Evolutionary conservation across 192 early-diverging fungal genomes (phyloP), one percentile per base, ranked within the genome.

Genomic region (Rhizophlyctis rosea): DNA sequence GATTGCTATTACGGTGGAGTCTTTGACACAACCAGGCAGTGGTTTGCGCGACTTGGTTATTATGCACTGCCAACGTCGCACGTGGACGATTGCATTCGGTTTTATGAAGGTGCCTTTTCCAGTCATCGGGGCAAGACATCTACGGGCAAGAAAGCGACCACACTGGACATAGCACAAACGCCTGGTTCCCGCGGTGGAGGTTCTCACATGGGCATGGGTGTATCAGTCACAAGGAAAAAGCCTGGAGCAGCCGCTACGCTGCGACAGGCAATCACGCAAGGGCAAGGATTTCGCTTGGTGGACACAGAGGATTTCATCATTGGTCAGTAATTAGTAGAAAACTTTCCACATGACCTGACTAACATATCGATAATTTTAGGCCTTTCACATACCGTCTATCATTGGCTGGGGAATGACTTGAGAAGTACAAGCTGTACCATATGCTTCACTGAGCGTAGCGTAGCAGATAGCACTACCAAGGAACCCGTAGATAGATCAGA

Each of bases 31-130:
- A 13, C 9, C 9, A 44, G 39, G 47, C 69, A 79, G 69, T 83
- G 81, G 81, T 83, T 77, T 54, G 75, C 76, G 0, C 16, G 74
- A n/a, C 55, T 79, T n/a, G 81, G 67, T 11, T 84, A 80, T 51
- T 84, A 82, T 54, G 57, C 76, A 24, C 34, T 84, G 11, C 77
- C 78, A 3, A 75, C 71, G 2, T 13, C 25, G 11, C 36, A 55
- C n/a, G 69, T 74, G 3, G 76, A 77, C 14, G 60, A 13, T 1
- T 58, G 72, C 14, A 67, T 71, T 21, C 58, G 61, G 11, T 61
- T 50, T 53, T 79, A 69, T 49, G 80, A 82, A 47, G 58, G 60
- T 4, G 18, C 76, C 14, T 72, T 81, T 44, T 62, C 51, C 0
- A 49, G 59, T 2, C 28, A 64, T 7, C 39, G 54, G n/a, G 64